Percentiles rank a stretch among this genome's conserved stretches.
Conservation (phyloP, 768 basidiomycete genomes). For the Paxillus ammoniavirescens region DNA sequence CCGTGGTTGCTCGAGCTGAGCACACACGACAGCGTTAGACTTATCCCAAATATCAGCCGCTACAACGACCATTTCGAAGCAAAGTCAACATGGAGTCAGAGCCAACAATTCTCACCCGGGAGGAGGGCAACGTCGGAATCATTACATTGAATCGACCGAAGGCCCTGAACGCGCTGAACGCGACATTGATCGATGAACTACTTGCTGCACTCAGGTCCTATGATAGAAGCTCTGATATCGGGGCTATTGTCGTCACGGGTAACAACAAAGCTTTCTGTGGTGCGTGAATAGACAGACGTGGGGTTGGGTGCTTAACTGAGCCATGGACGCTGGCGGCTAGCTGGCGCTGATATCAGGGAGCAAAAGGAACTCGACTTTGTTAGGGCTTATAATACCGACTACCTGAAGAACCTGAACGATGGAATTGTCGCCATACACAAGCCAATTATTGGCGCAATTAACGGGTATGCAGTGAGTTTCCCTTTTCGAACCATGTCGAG, state of each 20-base stretch:
- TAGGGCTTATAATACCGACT: conserved; percentile 43
- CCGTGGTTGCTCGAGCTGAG: neutral
- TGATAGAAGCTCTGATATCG: conserved; percentile 66
- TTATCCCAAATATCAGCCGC: too few species aligned
- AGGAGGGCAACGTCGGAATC: conserved; percentile 35
- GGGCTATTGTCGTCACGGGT: conserved; percentile 91
- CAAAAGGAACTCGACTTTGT: conserved; percentile 83
- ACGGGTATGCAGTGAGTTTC: conserved; percentile 77
- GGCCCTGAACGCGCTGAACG: conserved; percentile 80
- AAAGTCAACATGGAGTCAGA: conserved; percentile 18
- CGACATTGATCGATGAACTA: conserved; percentile 75
- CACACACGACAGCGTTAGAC: too few species aligned
- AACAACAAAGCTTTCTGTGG: conserved; percentile 73
- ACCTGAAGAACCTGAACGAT: conserved; percentile 44
- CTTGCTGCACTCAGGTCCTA: conserved; percentile 69
- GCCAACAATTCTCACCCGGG: conserved; percentile 19
- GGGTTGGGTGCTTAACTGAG: neutral
- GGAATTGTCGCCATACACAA: conserved; percentile 61
- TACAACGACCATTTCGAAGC: neutral
- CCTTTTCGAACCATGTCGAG: neutral
- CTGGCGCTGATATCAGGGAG: conserved; percentile 97
- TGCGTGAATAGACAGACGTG: neutral
- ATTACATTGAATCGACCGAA: conserved; percentile 87
- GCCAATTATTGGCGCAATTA: conserved; percentile 91
- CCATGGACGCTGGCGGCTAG: conserved; percentile 34